These are phyloP conservation scores for Aurantiochytrium sp. DNA, from an alignment of 108 stramenopile genomes.

Conservation along the genomic window DNA sequence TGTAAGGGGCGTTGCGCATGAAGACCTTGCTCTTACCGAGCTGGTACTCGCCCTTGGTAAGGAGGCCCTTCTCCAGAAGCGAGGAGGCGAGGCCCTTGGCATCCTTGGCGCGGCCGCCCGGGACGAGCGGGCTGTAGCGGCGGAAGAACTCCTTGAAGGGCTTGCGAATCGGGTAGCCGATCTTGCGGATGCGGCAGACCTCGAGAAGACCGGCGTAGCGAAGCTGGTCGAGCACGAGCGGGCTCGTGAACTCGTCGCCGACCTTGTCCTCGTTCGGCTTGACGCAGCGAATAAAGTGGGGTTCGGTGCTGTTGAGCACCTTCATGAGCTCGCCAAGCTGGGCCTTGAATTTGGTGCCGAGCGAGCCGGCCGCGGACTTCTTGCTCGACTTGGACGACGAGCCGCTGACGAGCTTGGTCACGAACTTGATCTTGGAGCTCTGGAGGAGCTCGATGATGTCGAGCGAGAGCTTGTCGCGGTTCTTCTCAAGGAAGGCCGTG, in stretches of 20 bases:
- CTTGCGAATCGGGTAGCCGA: slow-evolving; percentile 63
- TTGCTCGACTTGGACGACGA: not conserved
- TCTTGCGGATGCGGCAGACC: slow-evolving; percentile 54
- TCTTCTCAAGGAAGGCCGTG: slow-evolving; percentile 53
- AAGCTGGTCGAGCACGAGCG: slow-evolving; percentile 50
- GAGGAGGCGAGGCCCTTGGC: slow-evolving; percentile 44
- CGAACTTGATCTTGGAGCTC: slow-evolving; percentile 36
- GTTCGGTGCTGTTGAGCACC: slow-evolving; percentile 81
- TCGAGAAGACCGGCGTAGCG: slow-evolving; percentile 54
- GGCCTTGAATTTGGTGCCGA: slow-evolving; percentile 72
- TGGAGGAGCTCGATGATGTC: slow-evolving; percentile 52
- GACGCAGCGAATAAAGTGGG: slow-evolving; percentile 97
- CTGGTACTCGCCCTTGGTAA: slow-evolving; percentile 40
- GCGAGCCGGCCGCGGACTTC: slow-evolving; percentile 37
- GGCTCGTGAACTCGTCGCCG: slow-evolving; percentile 42
- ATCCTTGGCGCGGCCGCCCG: slow-evolving; percentile 18
- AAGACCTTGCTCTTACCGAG: slow-evolving; percentile 59
- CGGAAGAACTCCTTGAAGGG: slow-evolving; percentile 55
- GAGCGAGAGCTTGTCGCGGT: slow-evolving; percentile 57
- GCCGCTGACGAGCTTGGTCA: slow-evolving; percentile 13
- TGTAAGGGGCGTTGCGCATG: slow-evolving; percentile 56
- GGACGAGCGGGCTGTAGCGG: slow-evolving; percentile 51
- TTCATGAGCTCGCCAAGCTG: slow-evolving; percentile 76
- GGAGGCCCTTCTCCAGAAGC: slow-evolving; percentile 38
- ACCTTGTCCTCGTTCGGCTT: slow-evolving; percentile 82